Conservation (phyloP, 148 eudicot genomes). For the Heliamphora exappendiculata region DNA sequence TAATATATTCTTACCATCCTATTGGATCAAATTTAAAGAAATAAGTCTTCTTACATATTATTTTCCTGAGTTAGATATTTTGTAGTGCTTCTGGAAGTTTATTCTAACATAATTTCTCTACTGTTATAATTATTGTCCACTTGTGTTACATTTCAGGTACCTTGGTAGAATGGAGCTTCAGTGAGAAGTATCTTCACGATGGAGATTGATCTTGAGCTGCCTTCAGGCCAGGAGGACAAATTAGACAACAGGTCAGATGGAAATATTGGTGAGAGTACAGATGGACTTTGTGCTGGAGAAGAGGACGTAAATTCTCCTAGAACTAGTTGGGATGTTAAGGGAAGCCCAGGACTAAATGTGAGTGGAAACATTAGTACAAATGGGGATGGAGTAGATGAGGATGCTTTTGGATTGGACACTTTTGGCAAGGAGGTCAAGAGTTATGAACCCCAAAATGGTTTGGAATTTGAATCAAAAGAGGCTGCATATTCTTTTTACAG, state of each 20-base stretch:
- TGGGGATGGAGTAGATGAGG: background rate
- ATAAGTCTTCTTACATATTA: background rate
- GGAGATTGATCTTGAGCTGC: conserved; percentile 22
- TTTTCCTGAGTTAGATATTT: background rate
- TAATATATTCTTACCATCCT: background rate
- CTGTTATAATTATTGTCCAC: background rate
- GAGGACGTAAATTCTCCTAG: conserved; percentile 5
- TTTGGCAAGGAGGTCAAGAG: conserved; percentile 1
- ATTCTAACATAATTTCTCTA: background rate
- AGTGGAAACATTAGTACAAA: conserved; percentile 9
- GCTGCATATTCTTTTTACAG: conserved; percentile 32
- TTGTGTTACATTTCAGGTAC: background rate
- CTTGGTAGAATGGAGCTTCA: background rate
- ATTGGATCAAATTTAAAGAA: background rate
- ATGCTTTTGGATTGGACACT: background rate
- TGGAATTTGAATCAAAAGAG: conserved; percentile 36
- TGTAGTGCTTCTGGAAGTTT: background rate
- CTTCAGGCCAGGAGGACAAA: conserved; percentile 8
- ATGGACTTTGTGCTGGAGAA: conserved; percentile 1
- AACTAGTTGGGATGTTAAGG: background rate
- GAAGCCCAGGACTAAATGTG: background rate
- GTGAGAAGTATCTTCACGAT: background rate
- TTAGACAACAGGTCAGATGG: background rate
- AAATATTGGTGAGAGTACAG: background rate
- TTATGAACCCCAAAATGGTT: conserved; percentile 21